Percentiles rank a stretch among this genome's conserved stretches.
These are phyloP conservation scores for Pseudocercospora pini-densiflorae DNA, from an alignment of 2,329 filamentous ascomycete genomes.

Conservation along the genomic window DNA sequence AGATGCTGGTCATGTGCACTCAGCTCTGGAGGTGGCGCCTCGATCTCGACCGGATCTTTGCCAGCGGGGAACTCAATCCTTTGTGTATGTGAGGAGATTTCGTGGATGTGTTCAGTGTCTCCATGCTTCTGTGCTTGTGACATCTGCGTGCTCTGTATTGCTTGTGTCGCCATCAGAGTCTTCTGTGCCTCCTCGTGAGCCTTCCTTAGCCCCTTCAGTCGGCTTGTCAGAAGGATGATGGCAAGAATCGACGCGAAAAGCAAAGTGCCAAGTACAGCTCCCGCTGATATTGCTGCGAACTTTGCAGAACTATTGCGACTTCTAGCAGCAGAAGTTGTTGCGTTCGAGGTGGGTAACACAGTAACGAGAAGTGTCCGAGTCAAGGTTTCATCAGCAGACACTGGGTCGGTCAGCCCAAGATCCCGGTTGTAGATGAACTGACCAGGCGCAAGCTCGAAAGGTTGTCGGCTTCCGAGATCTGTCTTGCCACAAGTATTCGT, in stretches of 20 bases:
- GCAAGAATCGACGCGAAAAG: too few species aligned
- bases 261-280: too few species aligned
- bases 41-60: neutral
- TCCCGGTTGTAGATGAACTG: neutral
- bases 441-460: neutral
- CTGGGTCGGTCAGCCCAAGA: neutral
- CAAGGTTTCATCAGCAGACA: neutral
- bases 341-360: neutral
- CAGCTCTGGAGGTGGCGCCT: neutral
- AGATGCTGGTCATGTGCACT: too few species aligned
- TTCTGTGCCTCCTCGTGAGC: too few species aligned
- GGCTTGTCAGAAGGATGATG: too few species aligned
- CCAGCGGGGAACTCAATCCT: neutral
- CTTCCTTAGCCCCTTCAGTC: too few species aligned
- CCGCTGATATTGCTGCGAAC: too few species aligned
- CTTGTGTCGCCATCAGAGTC: neutral
- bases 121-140: neutral
- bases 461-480: neutral
- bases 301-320: neutral
- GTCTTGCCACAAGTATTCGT: neutral
- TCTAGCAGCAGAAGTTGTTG: neutral
- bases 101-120: neutral
- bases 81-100: neutral
- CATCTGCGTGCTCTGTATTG: neutral
- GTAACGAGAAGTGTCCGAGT: neutral